Evolutionary conservation across 768 basidiomycete species (phyloP).

Genomic region (Termitomyces sp.): DNA sequence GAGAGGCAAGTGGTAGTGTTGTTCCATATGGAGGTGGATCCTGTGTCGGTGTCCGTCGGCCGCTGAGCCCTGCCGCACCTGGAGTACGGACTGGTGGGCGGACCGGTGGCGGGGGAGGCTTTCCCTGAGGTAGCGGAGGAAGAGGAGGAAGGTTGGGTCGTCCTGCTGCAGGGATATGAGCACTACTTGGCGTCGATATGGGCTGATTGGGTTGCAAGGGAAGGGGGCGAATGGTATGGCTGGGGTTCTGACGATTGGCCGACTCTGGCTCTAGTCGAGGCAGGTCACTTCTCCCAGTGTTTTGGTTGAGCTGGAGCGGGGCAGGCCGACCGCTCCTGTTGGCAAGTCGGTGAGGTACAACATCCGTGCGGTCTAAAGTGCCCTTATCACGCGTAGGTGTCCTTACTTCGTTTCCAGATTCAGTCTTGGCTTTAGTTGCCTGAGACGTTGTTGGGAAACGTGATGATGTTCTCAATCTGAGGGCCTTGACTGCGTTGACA

Average conservation of each 20-base stretch:
- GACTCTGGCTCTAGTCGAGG: conserved; percentile 70
- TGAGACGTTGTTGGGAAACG: conserved; percentile 17
- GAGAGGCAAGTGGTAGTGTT: conserved; percentile 35
- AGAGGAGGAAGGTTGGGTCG: conserved; percentile 57
- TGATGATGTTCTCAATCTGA: conserved; percentile 53
- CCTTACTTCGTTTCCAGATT: conserved; percentile 3
- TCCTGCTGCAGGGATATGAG: conserved; percentile 23
- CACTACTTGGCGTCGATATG: conserved; percentile 25
- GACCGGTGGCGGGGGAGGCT: conserved; percentile 49
- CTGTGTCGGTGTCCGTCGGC: conserved; percentile 53
- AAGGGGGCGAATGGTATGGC: conserved; percentile 34
- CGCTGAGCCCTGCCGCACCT: conserved; percentile 25
- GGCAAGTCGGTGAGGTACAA: conserved; percentile 22
- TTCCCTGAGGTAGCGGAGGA: conserved; percentile 62
- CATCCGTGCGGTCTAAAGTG: conserved; percentile 14
- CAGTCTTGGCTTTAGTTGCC: conserved; percentile 12
- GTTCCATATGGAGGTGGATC: conserved; percentile 42
- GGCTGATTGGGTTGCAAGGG: conserved; percentile 19
- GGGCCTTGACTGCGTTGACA: conserved; percentile 72
- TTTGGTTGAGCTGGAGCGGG: conserved; percentile 66
- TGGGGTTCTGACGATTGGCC: conserved; percentile 28
- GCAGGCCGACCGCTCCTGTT: conserved; percentile 63
- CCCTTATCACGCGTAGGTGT: conserved; percentile 2
- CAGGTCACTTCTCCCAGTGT: conserved; percentile 50
- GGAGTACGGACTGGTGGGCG: conserved; percentile 30